Evolutionary conservation across 2,329 filamentous ascomycete genomes (phyloP).

Genomic region (Ceratocystis cubensis): DNA sequence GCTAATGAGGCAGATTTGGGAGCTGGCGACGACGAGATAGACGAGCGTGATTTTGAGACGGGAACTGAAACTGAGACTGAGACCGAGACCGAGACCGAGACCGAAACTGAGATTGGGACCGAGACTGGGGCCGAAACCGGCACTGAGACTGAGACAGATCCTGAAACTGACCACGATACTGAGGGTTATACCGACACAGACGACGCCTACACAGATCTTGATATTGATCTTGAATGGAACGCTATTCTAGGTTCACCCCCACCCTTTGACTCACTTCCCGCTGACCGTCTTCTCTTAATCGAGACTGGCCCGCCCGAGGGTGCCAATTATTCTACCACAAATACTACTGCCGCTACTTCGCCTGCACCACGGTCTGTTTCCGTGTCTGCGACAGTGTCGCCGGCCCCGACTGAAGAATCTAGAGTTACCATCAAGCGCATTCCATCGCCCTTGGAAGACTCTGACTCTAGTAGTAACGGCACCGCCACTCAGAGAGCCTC

Average conservation of each 20-base stretch:
- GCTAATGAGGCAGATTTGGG: slow-evolving; percentile 5
- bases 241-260: slow-evolving; percentile 5
- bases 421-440: slow-evolving; percentile 17
- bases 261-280: background rate
- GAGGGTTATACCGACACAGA: slow-evolving; percentile 5
- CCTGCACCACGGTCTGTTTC: background rate
- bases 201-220: slow-evolving; percentile 10
- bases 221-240: slow-evolving; percentile 16
- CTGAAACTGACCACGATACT: background rate
- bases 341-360: slow-evolving; percentile 8
- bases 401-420: slow-evolving; percentile 16
- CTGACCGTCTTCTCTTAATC: background rate
- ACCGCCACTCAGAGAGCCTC: background rate
- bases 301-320: slow-evolving; percentile 4
- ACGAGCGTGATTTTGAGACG: background rate
- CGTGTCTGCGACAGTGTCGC: slow-evolving; percentile 5
- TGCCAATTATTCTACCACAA: slow-evolving; percentile 12
- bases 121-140: slow-evolving; percentile 1
- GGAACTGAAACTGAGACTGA: background rate
- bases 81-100: background rate
- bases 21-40: background rate
- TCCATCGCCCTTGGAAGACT: slow-evolving; percentile 13
- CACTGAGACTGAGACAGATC: background rate
- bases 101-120: background rate
- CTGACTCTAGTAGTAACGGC: slow-evolving; percentile 8